Evolutionary conservation across 148 eudicot genomes (phyloP), one percentile per base, ranked within the genome.

Genomic region (Chenopodium suecicum): DNA sequence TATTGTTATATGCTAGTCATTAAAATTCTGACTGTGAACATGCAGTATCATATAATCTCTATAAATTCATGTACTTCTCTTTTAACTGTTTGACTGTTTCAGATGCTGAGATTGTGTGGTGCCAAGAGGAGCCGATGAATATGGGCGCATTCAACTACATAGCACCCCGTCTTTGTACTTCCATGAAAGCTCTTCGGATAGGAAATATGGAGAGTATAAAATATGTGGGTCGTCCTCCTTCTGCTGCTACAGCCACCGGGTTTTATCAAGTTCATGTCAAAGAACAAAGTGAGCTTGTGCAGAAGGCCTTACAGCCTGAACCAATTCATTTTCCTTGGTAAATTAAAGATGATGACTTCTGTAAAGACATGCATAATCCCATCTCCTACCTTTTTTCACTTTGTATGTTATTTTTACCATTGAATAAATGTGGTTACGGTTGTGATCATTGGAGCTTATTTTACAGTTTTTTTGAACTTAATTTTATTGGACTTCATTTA

Each of bases 41-140:
- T 37, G 44, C 44, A 37, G 44, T 37, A 37, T 37, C 44, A 37
- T 5, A 37, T 37, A 6, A 37, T 37, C 44, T 37, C 44, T 5
- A 37, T 37, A 37, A 37, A 5, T 37, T 37, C 44, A 37, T 37
- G 7, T 37, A 37, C 44, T 37, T 37, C 0, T 37, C 44, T 37
- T 37, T 37, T 31, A 31, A 31, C 32, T 31, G 32, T 31, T 37
- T 37, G 44, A 37, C 44, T 37, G 44, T 37, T 37, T 37, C 90
- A 92, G 97, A 94, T 90, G 98, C 98, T 0, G 97, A 94, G 89
- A 74, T 94, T 46, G 94, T 94, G 16, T 94, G 97, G 98, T 94
- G 98, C 86, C 98, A 94, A 82, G 98, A 92, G 80, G 98, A 94
- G 86, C 97, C 97, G 22, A 90, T 94, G 98, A 94, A 94, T 89